A percentile compares a stretch with the other conserved stretches of the same genome.
These are phyloP conservation scores for Ustilago tritici DNA, from an alignment of 1,284 basidiomycete species.

Conservation along the genomic window DNA sequence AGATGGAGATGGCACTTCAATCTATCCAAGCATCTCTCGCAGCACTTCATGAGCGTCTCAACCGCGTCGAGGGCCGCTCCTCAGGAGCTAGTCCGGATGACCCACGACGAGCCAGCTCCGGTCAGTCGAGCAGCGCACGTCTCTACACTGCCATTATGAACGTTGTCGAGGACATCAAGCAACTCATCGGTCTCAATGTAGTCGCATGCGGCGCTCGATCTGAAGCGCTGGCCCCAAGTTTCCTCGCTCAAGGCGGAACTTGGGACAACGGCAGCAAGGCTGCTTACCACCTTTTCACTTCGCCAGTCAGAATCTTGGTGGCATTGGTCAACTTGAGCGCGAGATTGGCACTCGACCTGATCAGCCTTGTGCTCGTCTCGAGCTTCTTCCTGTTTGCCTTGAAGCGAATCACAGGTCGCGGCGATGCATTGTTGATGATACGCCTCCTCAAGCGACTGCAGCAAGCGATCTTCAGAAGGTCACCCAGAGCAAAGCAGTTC, in stretches of 20 bases:
- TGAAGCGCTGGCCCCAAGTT: constrained; percentile 47
- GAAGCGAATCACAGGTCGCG: constrained; percentile 56
- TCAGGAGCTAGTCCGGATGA: constrained; percentile 26
- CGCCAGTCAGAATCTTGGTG: constrained; percentile 39
- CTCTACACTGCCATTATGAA: constrained; percentile 39
- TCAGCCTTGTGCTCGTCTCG: constrained; percentile 57
- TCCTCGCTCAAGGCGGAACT: constrained; percentile 33
- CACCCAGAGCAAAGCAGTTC: constrained; percentile 34
- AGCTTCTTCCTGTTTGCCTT: constrained; percentile 53
- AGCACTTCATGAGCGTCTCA: constrained; percentile 86
- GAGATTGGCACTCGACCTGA: constrained; percentile 59
- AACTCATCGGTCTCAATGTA: constrained; percentile 36
- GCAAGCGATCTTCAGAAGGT: constrained; percentile 31
- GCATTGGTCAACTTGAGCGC: constrained; percentile 57
- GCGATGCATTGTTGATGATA: constrained; percentile 60
- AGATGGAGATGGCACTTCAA: constrained; percentile 74
- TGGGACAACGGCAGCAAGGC: constrained; percentile 19
- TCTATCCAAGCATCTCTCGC: constrained; percentile 88
- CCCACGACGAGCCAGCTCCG: constrained; percentile 19
- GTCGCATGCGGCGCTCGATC: constrained; percentile 24
- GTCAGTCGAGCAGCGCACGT: constrained; percentile 14
- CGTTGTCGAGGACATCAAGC: constrained; percentile 37
- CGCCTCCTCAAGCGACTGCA: constrained; percentile 41
- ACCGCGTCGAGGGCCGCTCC: constrained; percentile 57
- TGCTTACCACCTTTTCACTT: constrained; percentile 35